These are phyloP conservation scores for Grosmannia serpens DNA, from an alignment of 2,329 filamentous ascomycete genomes.

Conservation along the genomic window DNA sequence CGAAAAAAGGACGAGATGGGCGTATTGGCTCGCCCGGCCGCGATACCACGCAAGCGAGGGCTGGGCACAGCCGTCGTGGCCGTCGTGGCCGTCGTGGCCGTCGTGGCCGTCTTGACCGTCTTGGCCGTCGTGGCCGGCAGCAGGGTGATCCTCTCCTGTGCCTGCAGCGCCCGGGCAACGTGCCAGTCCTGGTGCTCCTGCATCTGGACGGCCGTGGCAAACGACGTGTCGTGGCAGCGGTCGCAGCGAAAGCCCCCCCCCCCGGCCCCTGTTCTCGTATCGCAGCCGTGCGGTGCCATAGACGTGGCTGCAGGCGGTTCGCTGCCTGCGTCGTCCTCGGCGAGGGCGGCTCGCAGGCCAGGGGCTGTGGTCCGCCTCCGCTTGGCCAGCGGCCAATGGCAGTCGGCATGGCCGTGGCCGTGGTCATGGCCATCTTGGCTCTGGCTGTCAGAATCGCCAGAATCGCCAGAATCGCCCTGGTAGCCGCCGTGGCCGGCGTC, in stretches of 20 bases:
- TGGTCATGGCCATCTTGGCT: too few species aligned
- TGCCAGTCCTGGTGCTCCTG: constrained; percentile 90
- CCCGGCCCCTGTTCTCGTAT: background rate
- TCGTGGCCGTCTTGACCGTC: background rate
- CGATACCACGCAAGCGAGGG: background rate
- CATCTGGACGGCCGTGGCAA: constrained; percentile 38
- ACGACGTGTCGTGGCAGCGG: constrained; percentile 52
- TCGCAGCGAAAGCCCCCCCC: constrained; percentile 34
- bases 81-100: background rate
- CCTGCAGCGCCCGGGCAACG: constrained; percentile 75
- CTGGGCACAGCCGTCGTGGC: too few species aligned
- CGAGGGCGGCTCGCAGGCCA: background rate
- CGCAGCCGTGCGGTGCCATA: background rate
- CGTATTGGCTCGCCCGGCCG: background rate
- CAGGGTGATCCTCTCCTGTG: constrained; percentile 28
- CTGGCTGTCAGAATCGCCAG: too few species aligned
- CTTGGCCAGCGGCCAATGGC: constrained; percentile 3
- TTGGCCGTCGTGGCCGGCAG: too few species aligned
- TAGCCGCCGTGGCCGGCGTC: background rate
- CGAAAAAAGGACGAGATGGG: constrained; percentile 11
- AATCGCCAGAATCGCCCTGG: background rate
- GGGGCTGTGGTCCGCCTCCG: constrained; percentile 1
- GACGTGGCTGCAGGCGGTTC: constrained; percentile 9
- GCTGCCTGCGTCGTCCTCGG: background rate
- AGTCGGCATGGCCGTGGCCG: background rate